Evolutionary conservation across 2,329 filamentous ascomycete genomes (phyloP).

Genomic region (Pestalotiopsis sp.): DNA sequence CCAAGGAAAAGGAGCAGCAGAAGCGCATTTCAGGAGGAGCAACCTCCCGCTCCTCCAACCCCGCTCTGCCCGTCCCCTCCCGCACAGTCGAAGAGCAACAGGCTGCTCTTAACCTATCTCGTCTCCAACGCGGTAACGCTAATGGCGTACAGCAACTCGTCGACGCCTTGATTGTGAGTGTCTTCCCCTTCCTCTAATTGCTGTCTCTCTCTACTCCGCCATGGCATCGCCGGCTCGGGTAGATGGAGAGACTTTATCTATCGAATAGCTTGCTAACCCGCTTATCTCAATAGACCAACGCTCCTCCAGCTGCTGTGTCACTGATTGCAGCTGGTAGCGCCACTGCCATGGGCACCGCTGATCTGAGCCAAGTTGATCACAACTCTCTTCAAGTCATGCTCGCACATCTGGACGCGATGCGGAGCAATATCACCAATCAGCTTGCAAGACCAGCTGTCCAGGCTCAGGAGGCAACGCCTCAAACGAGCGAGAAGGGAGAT

Average conservation of each 20-base stretch:
- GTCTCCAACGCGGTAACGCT: slow-evolving; percentile 48
- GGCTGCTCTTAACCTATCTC: slow-evolving; percentile 63
- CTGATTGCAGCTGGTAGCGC: slow-evolving; percentile 50
- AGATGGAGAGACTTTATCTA: background rate
- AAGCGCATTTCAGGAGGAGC: background rate
- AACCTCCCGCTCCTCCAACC: slow-evolving; percentile 17
- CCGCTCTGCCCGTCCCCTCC: slow-evolving; percentile 32
- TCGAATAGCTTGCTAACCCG: background rate
- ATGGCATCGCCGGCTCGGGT: background rate
- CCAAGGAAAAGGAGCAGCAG: slow-evolving; percentile 9
- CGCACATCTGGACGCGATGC: slow-evolving; percentile 45
- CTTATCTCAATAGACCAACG: slow-evolving; percentile 36
- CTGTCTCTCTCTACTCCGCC: background rate
- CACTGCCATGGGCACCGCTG: slow-evolving; percentile 38
- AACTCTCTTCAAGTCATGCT: slow-evolving; percentile 49
- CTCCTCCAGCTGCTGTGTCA: slow-evolving; percentile 44
- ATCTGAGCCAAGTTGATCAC: slow-evolving; percentile 43
- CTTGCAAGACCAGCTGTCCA: slow-evolving; percentile 24
- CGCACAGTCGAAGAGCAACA: slow-evolving; percentile 63
- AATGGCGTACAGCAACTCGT: slow-evolving; percentile 55
- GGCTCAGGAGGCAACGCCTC: slow-evolving; percentile 4
- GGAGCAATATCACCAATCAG: slow-evolving; percentile 39
- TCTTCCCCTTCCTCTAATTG: background rate
- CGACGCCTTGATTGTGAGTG: slow-evolving; percentile 63
- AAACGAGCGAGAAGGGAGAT: background rate